Base-by-base conservation (phyloP, 1,284 basidiomycete species). In the Paramarasmius palmivorus region DNA sequence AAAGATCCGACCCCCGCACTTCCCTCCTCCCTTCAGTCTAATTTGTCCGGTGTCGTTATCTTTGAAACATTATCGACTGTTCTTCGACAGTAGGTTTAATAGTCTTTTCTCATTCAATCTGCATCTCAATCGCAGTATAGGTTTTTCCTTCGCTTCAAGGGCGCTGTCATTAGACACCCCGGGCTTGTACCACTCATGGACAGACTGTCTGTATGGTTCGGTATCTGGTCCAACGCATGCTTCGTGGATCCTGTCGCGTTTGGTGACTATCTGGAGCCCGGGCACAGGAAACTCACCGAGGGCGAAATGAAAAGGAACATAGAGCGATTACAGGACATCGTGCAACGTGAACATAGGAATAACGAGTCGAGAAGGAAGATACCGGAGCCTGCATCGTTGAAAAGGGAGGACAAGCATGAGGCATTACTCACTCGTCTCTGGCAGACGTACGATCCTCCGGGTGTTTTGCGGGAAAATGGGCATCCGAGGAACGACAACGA, bases 401-500 rank as follows among this genome's bases (percentile, higher is more conserved):
- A 17, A 17, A 25, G 29, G 10, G 45, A 42, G 22, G 62, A 66
- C 2, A 63, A 67, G 32, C 58, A 59, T 9, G 38, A 55, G 25
- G 56, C 52, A 3, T 29, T 57, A n/a, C 25, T 55, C 8, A 69
- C 72, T 20, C 70, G 73, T 3, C 65, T 82, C 9, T 60, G 63
- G 14, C 69, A 69, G 40, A 69, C 63, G 37, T 84, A 81, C 58
- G 78, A 82, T 47, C 79, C 79, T 15, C 86, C 86, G 0, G 86
- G 86, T 8, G 64, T 65, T 0, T 61, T 77, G 2, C 77, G 82
- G 1, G 41, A 56, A 4, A 71, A 70, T 0, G 86, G 84, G 3
- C 22, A 22, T 47, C 75, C 78, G 0, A 73, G 86, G 2, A 86
- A 90, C 56, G 79, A 89, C 59, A 90, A 90, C 53, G 88, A 91